phyloP scores from a whole-genome alignment of 768 basidiomycete genomes.

The Paxillus rubicundulus region DNA sequence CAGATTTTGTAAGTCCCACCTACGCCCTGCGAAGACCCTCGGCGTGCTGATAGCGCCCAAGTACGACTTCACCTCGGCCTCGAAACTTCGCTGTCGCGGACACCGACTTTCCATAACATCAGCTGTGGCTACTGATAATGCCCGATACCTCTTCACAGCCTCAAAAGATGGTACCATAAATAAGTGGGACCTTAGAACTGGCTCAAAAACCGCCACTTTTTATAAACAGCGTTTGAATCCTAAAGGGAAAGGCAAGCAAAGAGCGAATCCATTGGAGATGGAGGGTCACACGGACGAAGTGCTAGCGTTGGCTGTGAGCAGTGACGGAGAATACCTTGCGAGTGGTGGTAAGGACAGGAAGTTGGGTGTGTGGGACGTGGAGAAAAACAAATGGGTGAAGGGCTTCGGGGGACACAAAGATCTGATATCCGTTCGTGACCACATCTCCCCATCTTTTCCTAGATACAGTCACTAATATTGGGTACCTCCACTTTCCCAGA shows the following conservation, averaged over 20 bases:
- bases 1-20: conserved; percentile 55
- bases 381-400: conserved; percentile 72
- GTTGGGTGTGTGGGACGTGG: conserved; percentile 84
- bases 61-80: conserved; percentile 51
- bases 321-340: conserved; percentile 81
- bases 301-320: conserved; percentile 76
- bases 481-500: conserved; percentile 36
- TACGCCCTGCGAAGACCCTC: background rate
- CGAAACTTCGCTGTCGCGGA: conserved; percentile 60
- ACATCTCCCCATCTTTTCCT: conserved; percentile 35
- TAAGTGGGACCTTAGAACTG: conserved; percentile 75
- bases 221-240: conserved; percentile 53
- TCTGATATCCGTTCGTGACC: conserved; percentile 57
- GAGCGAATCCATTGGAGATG: conserved; percentile 44
- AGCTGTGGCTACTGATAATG: conserved; percentile 73
- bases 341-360: conserved; percentile 84
- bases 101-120: conserved; percentile 82
- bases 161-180: conserved; percentile 90
- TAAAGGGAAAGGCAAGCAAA: conserved; percentile 59
- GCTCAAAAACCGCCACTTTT: conserved; percentile 56
- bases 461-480: conserved; percentile 17
- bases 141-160: conserved; percentile 75
- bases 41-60: conserved; percentile 21
- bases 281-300: conserved; percentile 88
- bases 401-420: conserved; percentile 79